Base-by-base conservation (phyloP, 345 rosid species). In the Populus tremula region DNA sequence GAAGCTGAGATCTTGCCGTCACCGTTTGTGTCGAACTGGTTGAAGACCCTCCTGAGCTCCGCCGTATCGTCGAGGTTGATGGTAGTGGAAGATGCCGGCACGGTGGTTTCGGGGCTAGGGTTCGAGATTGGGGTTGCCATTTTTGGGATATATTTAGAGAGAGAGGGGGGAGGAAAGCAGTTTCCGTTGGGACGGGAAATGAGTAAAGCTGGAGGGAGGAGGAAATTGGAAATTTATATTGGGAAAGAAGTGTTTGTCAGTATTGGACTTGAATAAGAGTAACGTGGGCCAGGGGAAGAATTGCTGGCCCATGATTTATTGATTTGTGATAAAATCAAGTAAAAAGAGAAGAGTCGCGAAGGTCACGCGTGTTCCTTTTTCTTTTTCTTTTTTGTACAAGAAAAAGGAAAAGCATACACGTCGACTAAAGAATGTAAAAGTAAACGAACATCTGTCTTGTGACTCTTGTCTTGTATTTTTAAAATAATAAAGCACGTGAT, bases 1-100 rank as follows among this genome's bases (percentile, higher is more conserved):
- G 33, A 3, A 3, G 77, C 77, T 27, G 97, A 94, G 98, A 94
- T 92, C 92, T 85, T 90, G 33, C 98, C 98, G 81, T 94, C 98
- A 75, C 87, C 82, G 85, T 94, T 92, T 76, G 91, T 33, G 67
- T 94, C 98, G 84, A 94, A 94, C 73, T 89, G 93, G 78, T 91
- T 41, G 86, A 94, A 94, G 36, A 94, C 87, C 43, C 66, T 85
- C 82, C 84, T 79, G 20, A 94, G 89, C 78, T 94, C 91, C 33
- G 87, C 88, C 38, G 38, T 67, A 73, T 38, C 66, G 21, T 56
- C 70, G 20, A 71, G 29, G 63, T 29, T 11, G 49, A 43, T 2
- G 13, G 79, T 7, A 6, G 75, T 1, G 54, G 56, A 8, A 0
- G 69, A 4, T 25, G 17, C 36, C 36, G 72, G 35, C n/a, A 13